A percentile compares a stretch with the other conserved stretches of the same genome.
Evolutionary conservation across 1,284 basidiomycete species (phyloP).

Genomic region (Phellopilus nigrolimitatus): DNA sequence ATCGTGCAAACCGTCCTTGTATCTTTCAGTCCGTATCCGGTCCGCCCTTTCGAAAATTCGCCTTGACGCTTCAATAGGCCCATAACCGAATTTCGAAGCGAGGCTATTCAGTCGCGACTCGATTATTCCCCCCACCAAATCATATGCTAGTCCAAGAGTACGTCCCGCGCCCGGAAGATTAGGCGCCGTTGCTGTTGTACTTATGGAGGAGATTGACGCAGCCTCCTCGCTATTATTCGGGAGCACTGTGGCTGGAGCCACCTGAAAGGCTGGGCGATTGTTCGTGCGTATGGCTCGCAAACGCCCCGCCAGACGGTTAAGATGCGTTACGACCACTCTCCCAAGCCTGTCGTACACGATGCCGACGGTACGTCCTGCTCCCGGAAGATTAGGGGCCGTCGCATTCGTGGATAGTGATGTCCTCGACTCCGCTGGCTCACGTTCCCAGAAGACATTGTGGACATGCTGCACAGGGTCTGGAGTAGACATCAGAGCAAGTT

Average conservation of each 20-base stretch:
- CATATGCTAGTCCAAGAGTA: neutral
- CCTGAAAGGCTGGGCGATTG: neutral
- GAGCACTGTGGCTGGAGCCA: neutral
- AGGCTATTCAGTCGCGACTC: neutral
- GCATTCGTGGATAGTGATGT: neutral
- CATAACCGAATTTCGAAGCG: neutral
- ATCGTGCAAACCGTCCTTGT: neutral
- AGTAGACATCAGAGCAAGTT: neutral
- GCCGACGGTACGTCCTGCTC: neutral
- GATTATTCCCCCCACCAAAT: neutral
- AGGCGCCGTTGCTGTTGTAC: constrained; percentile 3
- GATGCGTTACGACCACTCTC: neutral
- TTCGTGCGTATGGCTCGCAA: neutral
- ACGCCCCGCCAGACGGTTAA: neutral
- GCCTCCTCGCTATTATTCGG: neutral
- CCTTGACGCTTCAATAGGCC: neutral
- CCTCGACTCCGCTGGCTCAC: neutral
- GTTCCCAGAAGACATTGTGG: neutral
- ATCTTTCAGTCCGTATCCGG: neutral
- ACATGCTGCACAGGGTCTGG: neutral
- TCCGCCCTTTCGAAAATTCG: neutral
- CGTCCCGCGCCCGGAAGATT: constrained; percentile 1
- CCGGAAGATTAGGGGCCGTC: constrained; percentile 1
- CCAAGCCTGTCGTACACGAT: constrained; percentile 1
- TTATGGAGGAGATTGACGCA: neutral